These are phyloP conservation scores for Candida nanaspora DNA, from an alignment of 805 yeast genomes.

Conservation along the genomic window DNA sequence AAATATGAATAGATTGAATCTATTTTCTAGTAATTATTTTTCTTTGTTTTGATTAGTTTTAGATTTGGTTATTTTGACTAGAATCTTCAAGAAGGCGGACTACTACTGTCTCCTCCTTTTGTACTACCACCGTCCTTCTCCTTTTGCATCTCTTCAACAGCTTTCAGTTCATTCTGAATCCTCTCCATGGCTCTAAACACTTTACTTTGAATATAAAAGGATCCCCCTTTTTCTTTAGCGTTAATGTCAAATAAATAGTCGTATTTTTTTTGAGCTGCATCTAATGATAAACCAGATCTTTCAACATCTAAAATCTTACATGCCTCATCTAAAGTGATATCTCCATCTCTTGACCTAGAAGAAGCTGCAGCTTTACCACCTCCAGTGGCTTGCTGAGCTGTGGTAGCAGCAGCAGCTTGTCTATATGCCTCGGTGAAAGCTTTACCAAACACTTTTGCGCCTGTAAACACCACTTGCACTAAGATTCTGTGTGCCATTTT, in stretches of 20 bases:
- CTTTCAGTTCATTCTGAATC: constrained; percentile 68
- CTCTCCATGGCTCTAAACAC: constrained; percentile 93
- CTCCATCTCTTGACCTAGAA: constrained; percentile 55
- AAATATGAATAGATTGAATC: no score
- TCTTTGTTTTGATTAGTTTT: neutral
- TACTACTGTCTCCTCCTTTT: constrained; percentile 1
- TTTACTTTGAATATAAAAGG: constrained; percentile 88
- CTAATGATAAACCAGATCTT: constrained; percentile 42
- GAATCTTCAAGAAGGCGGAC: constrained; percentile 1
- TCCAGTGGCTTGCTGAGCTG: constrained; percentile 29
- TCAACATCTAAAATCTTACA: constrained; percentile 84
- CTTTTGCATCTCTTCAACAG: constrained; percentile 35
- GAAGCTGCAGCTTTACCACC: constrained; percentile 28
- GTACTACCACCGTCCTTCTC: constrained; percentile 4
- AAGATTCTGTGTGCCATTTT: constrained; percentile 80
- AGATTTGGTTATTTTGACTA: neutral
- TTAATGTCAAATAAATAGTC: constrained; percentile 81
- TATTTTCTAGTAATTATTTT: neutral
- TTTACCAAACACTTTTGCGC: constrained; percentile 91
- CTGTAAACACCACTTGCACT: constrained; percentile 85
- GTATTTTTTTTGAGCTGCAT: constrained; percentile 62
- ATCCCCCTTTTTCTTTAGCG: constrained; percentile 92
- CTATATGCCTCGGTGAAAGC: constrained; percentile 96
- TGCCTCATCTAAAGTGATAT: constrained; percentile 83
- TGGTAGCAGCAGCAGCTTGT: constrained; percentile 93